Evolutionary conservation across 148 eudicot species (phyloP), one percentile per base, ranked within the genome.

Genomic region (Euryodendron excelsum): DNA sequence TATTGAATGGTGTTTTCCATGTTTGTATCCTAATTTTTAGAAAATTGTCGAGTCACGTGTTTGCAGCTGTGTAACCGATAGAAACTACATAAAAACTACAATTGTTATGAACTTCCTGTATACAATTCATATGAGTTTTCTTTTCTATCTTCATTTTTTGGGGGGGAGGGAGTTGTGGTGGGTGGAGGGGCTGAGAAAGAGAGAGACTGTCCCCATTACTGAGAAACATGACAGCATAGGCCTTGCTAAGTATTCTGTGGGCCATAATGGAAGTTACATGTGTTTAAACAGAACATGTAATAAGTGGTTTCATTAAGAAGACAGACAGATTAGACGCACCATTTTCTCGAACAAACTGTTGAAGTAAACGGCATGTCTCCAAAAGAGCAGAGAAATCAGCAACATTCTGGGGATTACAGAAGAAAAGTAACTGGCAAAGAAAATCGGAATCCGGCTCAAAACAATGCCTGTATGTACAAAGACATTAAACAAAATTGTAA

Each of bases 361-460:
- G 86, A 84, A 96, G 89, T 77, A 83, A 79, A 47, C 86, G 88
- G 85, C 99, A 96, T 61, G 87, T 90, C 87, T 89, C 93, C 88
- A 87, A 86, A 39, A 96, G 89, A 80, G 87, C 90, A 62, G 80
- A 81, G 76, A 91, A 67, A 81, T 93, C 96, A 73, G 85, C 82
- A 77, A 61, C 81, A 44, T 90, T 82, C 86, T 75, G 84, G 27
- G 98, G 86, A 81, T 88, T 89, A 64, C 89, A 87, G 88, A 96
- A 95, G 84, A 91, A 96, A 69, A 90, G 90, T 52, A 93, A 83
- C 75, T 91, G 89, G 25, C 86, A 80, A 50, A 96, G 97, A 82
- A 86, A 96, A 84, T 88, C 89, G 17, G 99, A 96, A 80, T 88
- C 88, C 71, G 91, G 89, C 60, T 87, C 89, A 82, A 96, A 93